Evolutionary conservation across 2,329 filamentous ascomycete species (phyloP), one percentile per base, ranked within the genome.

Genomic region (Fusarium transvaalense): DNA sequence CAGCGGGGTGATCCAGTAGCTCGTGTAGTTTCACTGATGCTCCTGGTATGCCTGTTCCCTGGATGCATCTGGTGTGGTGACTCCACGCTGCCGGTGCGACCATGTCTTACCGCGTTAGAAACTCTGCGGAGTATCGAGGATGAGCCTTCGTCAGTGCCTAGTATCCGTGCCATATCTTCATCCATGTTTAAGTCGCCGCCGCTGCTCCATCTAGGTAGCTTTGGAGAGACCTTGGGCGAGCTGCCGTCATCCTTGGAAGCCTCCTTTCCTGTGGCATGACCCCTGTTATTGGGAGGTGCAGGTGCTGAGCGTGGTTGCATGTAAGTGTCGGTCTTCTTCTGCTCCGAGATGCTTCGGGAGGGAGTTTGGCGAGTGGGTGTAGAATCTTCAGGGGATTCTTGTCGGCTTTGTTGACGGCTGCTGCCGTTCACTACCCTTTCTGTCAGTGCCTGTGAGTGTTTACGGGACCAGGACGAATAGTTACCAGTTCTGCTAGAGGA

Each of bases 151-250:
- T 95, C 93, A 21, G 88, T 90, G 39, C 89, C 91, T 62, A 97
- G 84, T 60, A 97, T 95, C 59, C 94, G 91, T 55, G 92, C 92
- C 88, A 97, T 93, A 76, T 98, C 96, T 78, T 97, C 94, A 69
- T 98, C 95, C 90, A 97, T 89, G 62, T 92, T 96, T 75, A 97
- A 96, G 69, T 97, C 94, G 56, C 90, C 93, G 53, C 92, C 93
- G 42, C 88, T 86, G 78, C 91, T 97, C 88, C 88, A 92, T 74
- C 90, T 86, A 69, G 91, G 88, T 66, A 93, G 82, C 72, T 89
- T 89, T 12, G 91, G 89, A 12, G 91, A 92, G 38, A 79, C 78
- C 69, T 88, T 86, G 68, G 78, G 82, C 63, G 78, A 85, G 74
- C 64, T 71, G 38, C 71, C 68, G 23, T 77, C 75, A 63, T 80